phyloP scores from a whole-genome alignment of 495 filamentous ascomycete genomes.

The Cercophora scortea region DNA sequence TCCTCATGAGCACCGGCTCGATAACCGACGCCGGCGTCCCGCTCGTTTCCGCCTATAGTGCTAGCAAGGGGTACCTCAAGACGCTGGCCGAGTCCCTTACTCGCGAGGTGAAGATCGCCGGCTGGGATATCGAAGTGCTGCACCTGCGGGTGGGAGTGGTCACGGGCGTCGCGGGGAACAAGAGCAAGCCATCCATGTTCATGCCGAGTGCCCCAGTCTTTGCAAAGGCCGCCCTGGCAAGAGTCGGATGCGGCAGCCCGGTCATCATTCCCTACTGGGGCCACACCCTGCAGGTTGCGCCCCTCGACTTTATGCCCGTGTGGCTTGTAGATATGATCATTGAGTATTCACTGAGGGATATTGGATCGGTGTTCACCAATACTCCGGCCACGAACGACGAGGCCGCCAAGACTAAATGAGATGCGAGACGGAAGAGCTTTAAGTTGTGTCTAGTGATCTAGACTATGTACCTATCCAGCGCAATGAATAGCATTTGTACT shows the following conservation, averaged over 20 bases:
- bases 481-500: no score
- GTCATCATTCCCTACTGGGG: constrained; percentile 20
- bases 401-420: no score
- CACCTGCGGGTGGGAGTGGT: constrained; percentile 14
- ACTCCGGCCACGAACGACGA: no score
- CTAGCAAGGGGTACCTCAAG: constrained; percentile 13
- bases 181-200: constrained; percentile 6
- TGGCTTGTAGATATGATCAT: no score
- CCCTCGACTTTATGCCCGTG: no score
- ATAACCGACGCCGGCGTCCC: constrained; percentile 18
- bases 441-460: no score
- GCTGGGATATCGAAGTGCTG: constrained; percentile 11
- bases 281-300: constrained; percentile 15
- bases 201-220: constrained; percentile 13
- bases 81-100: constrained; percentile 8
- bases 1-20: constrained; percentile 17
- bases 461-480: no score
- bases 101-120: constrained; percentile 4
- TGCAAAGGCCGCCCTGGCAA: constrained; percentile 17
- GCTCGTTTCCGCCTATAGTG: constrained; percentile 15
- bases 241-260: constrained; percentile 19
- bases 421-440: no score
- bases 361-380: no score
- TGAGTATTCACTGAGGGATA: no score
- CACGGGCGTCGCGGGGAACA: constrained; percentile 9